Conservation (phyloP, 768 basidiomycete species). For the Tulasnella sp. region DNA sequence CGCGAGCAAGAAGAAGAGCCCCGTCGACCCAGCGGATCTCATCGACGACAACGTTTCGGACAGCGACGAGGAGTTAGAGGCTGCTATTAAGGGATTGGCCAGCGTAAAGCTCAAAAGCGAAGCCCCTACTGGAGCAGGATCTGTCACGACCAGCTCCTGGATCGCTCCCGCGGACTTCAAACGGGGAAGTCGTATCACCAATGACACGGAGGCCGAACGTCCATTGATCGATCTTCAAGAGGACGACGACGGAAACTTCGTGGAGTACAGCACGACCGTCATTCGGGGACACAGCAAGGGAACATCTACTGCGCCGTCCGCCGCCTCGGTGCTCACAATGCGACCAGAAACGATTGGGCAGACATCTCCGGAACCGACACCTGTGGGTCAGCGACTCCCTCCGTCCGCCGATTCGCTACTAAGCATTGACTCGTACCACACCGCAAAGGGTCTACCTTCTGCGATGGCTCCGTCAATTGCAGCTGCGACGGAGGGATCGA, state of each 20-base stretch:
- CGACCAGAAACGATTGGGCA: slow-evolving; percentile 53
- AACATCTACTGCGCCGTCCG: slow-evolving; percentile 41
- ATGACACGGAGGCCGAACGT: slow-evolving; percentile 13
- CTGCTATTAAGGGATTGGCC: slow-evolving; percentile 50
- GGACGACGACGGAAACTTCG: slow-evolving; percentile 33
- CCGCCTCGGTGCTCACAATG: slow-evolving; percentile 28
- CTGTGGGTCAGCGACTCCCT: slow-evolving; percentile 52
- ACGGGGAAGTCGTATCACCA: slow-evolving; percentile 32
- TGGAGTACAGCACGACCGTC: slow-evolving; percentile 69
- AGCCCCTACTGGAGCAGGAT: background rate
- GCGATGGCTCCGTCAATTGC: slow-evolving; percentile 40
- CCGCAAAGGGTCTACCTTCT: slow-evolving; percentile 48
- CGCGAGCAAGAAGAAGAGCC: slow-evolving; percentile 48
- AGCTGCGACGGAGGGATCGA: slow-evolving; percentile 73
- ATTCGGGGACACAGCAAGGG: slow-evolving; percentile 48
- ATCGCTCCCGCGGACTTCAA: slow-evolving; percentile 42
- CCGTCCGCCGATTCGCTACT: slow-evolving; percentile 28
- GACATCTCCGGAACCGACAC: slow-evolving; percentile 36
- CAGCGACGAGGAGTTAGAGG: slow-evolving; percentile 68
- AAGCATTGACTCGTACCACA: slow-evolving; percentile 61
- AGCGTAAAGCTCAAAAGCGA: slow-evolving; percentile 16
- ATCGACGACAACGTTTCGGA: slow-evolving; percentile 14
- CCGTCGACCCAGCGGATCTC: slow-evolving; percentile 47
- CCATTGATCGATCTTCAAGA: slow-evolving; percentile 28
- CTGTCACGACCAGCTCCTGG: slow-evolving; percentile 26